These are phyloP conservation scores for Rubia peregrina DNA, from an alignment of 305 asterid species.

Conservation along the genomic window DNA sequence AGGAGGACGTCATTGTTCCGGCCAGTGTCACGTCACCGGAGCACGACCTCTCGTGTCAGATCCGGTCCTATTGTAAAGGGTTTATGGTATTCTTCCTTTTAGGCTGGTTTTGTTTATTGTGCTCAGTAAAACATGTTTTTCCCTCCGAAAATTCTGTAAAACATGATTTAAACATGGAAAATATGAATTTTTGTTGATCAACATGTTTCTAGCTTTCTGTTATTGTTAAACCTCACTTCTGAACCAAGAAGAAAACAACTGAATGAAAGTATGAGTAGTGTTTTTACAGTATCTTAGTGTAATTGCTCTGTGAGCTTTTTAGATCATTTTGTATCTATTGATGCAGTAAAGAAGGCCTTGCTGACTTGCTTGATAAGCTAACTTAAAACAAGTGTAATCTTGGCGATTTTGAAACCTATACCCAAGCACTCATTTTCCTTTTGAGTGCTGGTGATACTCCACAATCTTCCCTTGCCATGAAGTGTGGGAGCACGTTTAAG, in stretches of 20 bases:
- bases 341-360: conserved; percentile 1
- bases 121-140: too few relatives aligned
- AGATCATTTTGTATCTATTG: not conserved
- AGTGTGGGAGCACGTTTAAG: not conserved
- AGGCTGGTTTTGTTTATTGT: not conserved
- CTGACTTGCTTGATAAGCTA: not conserved
- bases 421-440: too few relatives aligned
- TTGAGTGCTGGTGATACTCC: too few relatives aligned
- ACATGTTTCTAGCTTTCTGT: too few relatives aligned
- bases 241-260: not conserved
- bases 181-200: not conserved
- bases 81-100: not conserved
- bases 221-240: not conserved
- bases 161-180: not conserved
- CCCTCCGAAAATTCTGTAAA: too few relatives aligned
- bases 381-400: not conserved
- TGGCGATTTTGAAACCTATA: not conserved
- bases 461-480: too few relatives aligned
- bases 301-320: not conserved
- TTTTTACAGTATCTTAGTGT: not conserved
- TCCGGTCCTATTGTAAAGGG: too few relatives aligned
- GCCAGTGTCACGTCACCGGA: too few relatives aligned
- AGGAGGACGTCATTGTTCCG: too few relatives aligned
- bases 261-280: not conserved
- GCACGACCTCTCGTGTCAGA: too few relatives aligned